Base-by-base conservation (phyloP, 2,329 filamentous ascomycete species). In the Myriosclerotinia scirpicola region DNA sequence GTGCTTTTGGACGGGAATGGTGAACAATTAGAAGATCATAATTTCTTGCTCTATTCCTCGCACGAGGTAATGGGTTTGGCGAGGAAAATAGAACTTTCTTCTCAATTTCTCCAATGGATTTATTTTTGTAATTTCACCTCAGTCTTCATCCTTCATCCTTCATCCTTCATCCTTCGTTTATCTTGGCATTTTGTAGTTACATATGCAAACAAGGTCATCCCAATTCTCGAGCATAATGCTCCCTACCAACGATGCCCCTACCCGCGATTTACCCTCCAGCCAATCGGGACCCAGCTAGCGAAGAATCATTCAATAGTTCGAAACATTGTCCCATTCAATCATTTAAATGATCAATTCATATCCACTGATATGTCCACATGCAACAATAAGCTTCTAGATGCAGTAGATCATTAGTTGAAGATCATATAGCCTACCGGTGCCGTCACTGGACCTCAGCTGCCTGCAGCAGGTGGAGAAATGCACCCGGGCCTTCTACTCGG, bases 401-500 rank as follows among this genome's bases (percentile, higher is more conserved):
- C 22, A 44, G 54, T 12, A 46, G 55, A 58, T 58, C 40, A 46
- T 58, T 26, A 20, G 20, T 30, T 20, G 55, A 26, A 58, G 38
- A 58, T 44, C 15, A 20, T 17, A 44, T 14, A 34, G 30, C 30
- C 30, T 12, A 22, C 17, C 5, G 34, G 14, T 11, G 48, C 15
- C 44, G 38, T 38, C 50, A 9, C 53, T 20, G 22, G 34, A 38
- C 20, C 44, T 50, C 58, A 50, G 56, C 42, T 36, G 20, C 42
- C 30, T 22, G 20, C 56, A 38, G n/a, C 8, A 26, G 34, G 46
- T 20, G 56, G 55, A 59, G 56, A 46, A 59, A 48, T 22, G 22
- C 42, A 38, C 44, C 44, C 44, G 34, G 58, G 20, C 58, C 58
- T 61, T 50, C 44, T 22, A 61, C 30, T 50, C 30, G 44, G 30